Base-by-base conservation (phyloP, 805 yeast species). In the Starmera pachycereana region DNA sequence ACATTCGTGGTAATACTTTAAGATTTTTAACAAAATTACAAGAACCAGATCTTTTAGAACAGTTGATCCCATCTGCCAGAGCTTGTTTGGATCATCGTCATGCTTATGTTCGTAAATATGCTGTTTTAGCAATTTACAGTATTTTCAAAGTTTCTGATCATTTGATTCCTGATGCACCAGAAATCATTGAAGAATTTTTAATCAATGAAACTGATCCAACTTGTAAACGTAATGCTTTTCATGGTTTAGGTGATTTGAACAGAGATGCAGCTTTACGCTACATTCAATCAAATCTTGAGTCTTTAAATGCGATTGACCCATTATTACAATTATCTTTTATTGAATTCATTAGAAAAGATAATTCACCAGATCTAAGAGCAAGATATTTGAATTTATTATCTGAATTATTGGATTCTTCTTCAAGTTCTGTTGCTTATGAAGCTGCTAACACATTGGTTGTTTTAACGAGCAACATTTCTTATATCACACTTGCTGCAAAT, bases 21-120 rank as follows among this genome's bases (percentile, higher is more conserved):
- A 78, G 97, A 55, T 90, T 88, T 62, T 72, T 94, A 56, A 76
- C 90, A 44, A 94, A 92, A 59, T 71, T 92, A 58, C 82, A 79
- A 57, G 97, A 92, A 65, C 82, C 94, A 2, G 98, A 92, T 61
- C 73, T 92, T 48, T 72, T 92, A 57, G 98, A 94, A 64, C 95
- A 97, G 39, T 73, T 92, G 62, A 92, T 92, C 33, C 96, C 97
- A 28, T 80, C 92, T 33, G 89, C 88, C 35, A 77, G 96, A 54
- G 77, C 78, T 43, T 88, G 97, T 66, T 69, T 94, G 52, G 95
- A 86, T 50, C 96, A 92, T 64, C 82, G 98, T 51, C 97, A 92
- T 63, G 95, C 97, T 9, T 92, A 94, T 56, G 98, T 92, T 46
- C 81, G 99, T 59, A 92, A 92, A 62, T 90, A 92, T 58, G 98